Evolutionary conservation across 768 basidiomycete species (phyloP).

Genomic region (Crepidotus variabilis): DNA sequence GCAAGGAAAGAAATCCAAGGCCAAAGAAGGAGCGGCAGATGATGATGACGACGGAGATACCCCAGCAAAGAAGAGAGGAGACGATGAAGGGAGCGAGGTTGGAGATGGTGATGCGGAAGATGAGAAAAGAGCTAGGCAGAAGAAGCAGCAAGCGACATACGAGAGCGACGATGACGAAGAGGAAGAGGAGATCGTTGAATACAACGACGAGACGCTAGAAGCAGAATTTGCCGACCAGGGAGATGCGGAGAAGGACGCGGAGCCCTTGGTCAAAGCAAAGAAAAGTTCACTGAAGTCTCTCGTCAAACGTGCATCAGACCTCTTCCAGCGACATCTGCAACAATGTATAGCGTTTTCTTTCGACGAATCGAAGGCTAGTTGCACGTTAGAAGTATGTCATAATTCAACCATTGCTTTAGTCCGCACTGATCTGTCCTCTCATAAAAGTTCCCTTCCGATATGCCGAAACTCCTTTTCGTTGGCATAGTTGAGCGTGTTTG

Average conservation of each 20-base stretch:
- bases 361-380: slow-evolving; percentile 60
- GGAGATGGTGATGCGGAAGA: slow-evolving; percentile 84
- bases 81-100: slow-evolving; percentile 69
- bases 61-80: slow-evolving; percentile 29
- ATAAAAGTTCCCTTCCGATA: slow-evolving; percentile 77
- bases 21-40: slow-evolving; percentile 44
- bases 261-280: slow-evolving; percentile 21
- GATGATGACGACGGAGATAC: slow-evolving; percentile 55
- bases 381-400: slow-evolving; percentile 76
- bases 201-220: slow-evolving; percentile 59
- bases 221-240: slow-evolving; percentile 50
- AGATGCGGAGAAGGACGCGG: slow-evolving; percentile 30
- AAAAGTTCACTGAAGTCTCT: slow-evolving; percentile 34
- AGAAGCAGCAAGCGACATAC: slow-evolving; percentile 72
- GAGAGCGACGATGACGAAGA: slow-evolving; percentile 65
- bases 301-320: slow-evolving; percentile 39
- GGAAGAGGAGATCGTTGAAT: slow-evolving; percentile 39
- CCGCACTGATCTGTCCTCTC: slow-evolving; percentile 2
- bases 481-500: slow-evolving; percentile 91
- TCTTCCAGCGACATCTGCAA: slow-evolving; percentile 55
- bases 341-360: slow-evolving; percentile 75
- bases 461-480: slow-evolving; percentile 91
- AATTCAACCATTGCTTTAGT: not conserved
- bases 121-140: slow-evolving; percentile 68
- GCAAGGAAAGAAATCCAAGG: slow-evolving; percentile 59